phyloP scores from a whole-genome alignment of 257 asterid species.

The Paraleonurus japonicus region DNA sequence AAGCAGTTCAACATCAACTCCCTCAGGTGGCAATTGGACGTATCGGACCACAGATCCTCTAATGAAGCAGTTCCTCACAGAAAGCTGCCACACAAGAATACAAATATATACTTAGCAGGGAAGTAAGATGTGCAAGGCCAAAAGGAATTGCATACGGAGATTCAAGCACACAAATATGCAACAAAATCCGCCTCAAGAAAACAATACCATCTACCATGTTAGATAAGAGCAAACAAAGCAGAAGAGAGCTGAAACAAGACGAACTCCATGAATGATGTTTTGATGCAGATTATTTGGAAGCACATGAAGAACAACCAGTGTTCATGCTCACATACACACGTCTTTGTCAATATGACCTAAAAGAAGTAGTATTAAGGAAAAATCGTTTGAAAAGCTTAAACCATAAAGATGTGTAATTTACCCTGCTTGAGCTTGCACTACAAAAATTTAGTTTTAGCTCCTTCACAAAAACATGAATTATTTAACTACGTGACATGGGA shows the following conservation, averaged over 20 bases:
- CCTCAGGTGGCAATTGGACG: conserved; percentile 96
- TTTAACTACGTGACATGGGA: background rate
- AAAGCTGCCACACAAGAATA: conserved; percentile 53
- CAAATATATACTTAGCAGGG: background rate
- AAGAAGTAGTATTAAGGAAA: background rate
- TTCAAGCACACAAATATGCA: background rate
- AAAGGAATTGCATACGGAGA: background rate
- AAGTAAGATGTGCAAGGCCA: background rate
- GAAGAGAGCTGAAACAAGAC: background rate
- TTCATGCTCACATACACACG: background rate
- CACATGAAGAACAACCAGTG: background rate
- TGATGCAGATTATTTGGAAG: background rate
- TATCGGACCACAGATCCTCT: conserved; percentile 96
- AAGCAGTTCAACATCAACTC: conserved; percentile 89
- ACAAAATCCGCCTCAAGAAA: background rate
- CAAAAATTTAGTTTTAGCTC: background rate
- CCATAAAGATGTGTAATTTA: background rate
- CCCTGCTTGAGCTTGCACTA: conserved; percentile 21
- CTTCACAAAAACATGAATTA: background rate
- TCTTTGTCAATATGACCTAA: background rate
- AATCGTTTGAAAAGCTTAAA: conserved; percentile 10
- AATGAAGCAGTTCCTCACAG: conserved; percentile 96
- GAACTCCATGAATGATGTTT: background rate
- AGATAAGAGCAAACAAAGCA: background rate
- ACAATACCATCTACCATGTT: background rate